Evolutionary conservation across 2,329 filamentous ascomycete genomes (phyloP), one percentile per base, ranked within the genome.

Genomic region (Paraphoma chrysanthemicola): DNA sequence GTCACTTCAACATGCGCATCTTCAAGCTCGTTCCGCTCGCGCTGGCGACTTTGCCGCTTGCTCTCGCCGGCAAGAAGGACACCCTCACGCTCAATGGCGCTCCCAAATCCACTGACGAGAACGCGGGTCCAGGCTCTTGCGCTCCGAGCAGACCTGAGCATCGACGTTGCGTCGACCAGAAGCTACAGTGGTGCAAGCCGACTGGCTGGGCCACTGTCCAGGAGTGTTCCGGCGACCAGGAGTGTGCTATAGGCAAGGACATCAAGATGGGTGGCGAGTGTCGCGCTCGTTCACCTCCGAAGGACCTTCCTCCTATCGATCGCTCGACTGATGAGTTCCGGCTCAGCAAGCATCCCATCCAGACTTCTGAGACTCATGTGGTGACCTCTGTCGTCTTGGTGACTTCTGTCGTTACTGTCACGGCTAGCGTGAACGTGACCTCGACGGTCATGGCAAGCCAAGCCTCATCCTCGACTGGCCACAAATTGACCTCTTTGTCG

Each of bases 1-100:
- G 23, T 28, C 39, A 36, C 49, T 1, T 16, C 28, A 49, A 11
- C 5, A 65, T 65, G 62, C 59, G 49, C 47, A 12, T 59, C 30
- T 28, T 54, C 28, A 48, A 55, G 7, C 30, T 53, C 31, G 4
- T 55, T 10, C 18, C 48, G 36, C 36, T 47, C 28, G 41, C 53
- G 1, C n/a, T 47, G 8, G 48, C 51, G 10, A 38, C 29, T 31
- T 28, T 57, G 11, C 33, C 51, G n/a, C 30, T 30, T 30, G 33
- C 48, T 1, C 39, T 59, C n/a, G 23, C 44, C 14, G 28, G 14
- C 39, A 42, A 28, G 10, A 38, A 29, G 28, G 18, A 28, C 23
- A 43, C 33, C 14, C 14, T 18, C 33, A 28, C 5, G 39, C 3
- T 18, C 23, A 43, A 43, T 11, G 33, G 33, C 33, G 33, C 33